Conservation (phyloP, 202 grass and related monocot genomes). For the Panicum hallii region DNA sequence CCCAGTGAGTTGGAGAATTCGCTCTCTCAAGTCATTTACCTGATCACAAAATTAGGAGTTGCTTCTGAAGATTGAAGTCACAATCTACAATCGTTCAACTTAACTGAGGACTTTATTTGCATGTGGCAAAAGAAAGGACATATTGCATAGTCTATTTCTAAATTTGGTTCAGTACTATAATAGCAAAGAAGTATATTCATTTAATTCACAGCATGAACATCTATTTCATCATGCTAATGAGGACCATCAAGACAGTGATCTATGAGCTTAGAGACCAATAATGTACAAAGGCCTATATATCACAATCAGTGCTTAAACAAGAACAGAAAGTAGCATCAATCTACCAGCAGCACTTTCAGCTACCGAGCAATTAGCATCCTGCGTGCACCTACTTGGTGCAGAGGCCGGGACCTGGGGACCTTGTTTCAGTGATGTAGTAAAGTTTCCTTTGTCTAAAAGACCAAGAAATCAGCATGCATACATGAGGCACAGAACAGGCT, state of each 20-base stretch:
- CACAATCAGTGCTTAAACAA: not conserved
- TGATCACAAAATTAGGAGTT: conserved; percentile 18
- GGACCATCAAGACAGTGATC: not conserved
- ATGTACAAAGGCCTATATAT: not conserved
- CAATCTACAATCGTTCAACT: not conserved
- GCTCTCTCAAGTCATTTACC: conserved; percentile 51
- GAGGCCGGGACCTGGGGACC: not conserved
- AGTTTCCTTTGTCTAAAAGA: not conserved
- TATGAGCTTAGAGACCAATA: not conserved
- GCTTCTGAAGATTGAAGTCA: conserved; percentile 22
- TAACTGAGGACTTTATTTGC: not conserved
- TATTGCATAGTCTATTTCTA: not conserved
- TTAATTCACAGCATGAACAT: conserved; percentile 5
- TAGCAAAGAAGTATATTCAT: not conserved
- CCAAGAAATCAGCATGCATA: not conserved
- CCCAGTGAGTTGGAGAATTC: conserved; percentile 46
- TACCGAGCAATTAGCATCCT: conserved; percentile 9
- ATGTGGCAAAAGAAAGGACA: not conserved
- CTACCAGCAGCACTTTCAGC: not conserved
- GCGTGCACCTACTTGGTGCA: not conserved
- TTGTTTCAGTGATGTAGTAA: not conserved
- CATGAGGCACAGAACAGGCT: conserved; percentile 8
- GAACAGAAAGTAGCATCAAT: conserved; percentile 4
- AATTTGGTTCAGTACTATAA: not conserved
- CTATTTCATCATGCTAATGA: conserved; percentile 18